phyloP scores from a whole-genome alignment of 306 rosid species.

The Hippophae gyantsensis region DNA sequence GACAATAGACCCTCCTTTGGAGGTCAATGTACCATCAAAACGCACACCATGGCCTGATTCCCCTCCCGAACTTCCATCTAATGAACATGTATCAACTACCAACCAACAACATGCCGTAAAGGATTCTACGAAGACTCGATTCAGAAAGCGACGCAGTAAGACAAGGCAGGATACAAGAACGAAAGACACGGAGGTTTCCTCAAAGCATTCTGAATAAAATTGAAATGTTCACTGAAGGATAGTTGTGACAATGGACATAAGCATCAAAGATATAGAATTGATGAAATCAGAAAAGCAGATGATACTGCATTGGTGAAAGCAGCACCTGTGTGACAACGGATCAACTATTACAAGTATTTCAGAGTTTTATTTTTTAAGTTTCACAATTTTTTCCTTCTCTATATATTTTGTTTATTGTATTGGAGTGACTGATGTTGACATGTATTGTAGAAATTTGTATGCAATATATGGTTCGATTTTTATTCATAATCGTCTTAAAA shows the following conservation, averaged over 20 bases:
- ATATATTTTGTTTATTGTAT: no score
- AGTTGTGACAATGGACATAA: background rate
- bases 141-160: conserved; percentile 73
- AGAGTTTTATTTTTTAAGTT: no score
- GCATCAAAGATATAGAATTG: no score
- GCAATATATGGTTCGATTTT: no score
- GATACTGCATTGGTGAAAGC: no score
- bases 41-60: conserved; percentile 94
- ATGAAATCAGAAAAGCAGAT: no score
- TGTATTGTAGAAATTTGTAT: no score
- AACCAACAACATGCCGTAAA: conserved; percentile 39
- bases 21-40: conserved; percentile 77
- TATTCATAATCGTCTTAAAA: no score
- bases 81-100: conserved; percentile 30
- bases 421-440: no score
- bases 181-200: conserved; percentile 42
- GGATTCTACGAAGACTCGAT: conserved; percentile 48
- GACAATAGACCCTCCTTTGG: conserved; percentile 88
- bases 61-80: conserved; percentile 82
- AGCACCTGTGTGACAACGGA: no score
- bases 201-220: conserved; percentile 45
- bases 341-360: no score
- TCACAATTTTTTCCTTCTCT: no score
- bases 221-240: conserved; percentile 16
- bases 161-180: conserved; percentile 66